Evolutionary conservation across 2,329 filamentous ascomycete species (phyloP).

Genomic region (Microcyclospora tardicrescens): DNA sequence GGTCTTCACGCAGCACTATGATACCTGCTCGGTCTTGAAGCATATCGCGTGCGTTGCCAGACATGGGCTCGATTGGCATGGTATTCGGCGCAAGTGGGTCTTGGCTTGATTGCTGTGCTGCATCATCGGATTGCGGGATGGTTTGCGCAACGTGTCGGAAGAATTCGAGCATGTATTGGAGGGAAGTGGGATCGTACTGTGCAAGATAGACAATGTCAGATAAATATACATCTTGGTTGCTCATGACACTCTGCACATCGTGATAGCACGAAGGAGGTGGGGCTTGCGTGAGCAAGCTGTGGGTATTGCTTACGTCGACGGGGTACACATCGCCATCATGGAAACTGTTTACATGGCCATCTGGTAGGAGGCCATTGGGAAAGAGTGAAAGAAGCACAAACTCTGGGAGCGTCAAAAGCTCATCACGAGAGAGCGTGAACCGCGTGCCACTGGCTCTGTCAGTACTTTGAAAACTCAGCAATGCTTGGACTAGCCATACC

Average conservation of each 20-base stretch:
- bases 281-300: conserved; percentile 21
- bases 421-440: conserved; percentile 88
- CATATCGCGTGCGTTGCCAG: conserved; percentile 55
- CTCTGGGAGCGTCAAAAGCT: conserved; percentile 87
- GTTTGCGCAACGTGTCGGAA: conserved; percentile 92
- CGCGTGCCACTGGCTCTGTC: conserved; percentile 59
- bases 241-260: conserved; percentile 27
- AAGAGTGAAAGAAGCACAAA: conserved; percentile 97
- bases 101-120: conserved; percentile 28
- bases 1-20: conserved; percentile 87
- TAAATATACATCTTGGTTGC: conserved; percentile 37
- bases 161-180: conserved; percentile 99
- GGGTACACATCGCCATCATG: conserved; percentile 89
- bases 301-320: conserved; percentile 64
- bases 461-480: conserved; percentile 3
- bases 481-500: conserved; percentile 46
- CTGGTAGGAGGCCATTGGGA: conserved; percentile 93
- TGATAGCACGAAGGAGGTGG: conserved; percentile 12
- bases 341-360: conserved; percentile 88
- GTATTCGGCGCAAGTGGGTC: conserved; percentile 44
- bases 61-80: conserved; percentile 56
- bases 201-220: conserved; percentile 42
- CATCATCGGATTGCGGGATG: conserved; percentile 56
- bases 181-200: conserved; percentile 89
- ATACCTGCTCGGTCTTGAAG: conserved; percentile 83